Evolutionary conservation across 2,329 filamentous ascomycete species (phyloP).

Genomic region (Aureobasidium sp.): DNA sequence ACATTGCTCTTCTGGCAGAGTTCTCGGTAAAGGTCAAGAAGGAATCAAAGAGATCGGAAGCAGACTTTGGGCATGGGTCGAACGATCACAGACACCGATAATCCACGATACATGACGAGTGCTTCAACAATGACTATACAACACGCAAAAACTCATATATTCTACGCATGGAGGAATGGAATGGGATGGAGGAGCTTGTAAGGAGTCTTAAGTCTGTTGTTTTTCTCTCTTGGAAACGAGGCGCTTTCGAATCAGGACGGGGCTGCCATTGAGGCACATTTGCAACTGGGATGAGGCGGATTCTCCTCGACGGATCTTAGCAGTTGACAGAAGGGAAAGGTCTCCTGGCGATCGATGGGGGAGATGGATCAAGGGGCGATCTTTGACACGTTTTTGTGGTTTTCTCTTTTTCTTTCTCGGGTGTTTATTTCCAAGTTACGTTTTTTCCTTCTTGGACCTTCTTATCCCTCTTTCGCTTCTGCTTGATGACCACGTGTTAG

Average conservation of each 20-base stretch:
- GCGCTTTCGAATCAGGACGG: constrained; percentile 11
- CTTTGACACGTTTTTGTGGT: constrained; percentile 2
- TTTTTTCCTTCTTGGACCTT: constrained; percentile 2
- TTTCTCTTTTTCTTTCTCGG: neutral
- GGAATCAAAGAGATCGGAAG: constrained; percentile 44
- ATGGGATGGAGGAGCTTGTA: constrained; percentile 9
- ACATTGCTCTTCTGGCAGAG: constrained; percentile 82
- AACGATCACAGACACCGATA: constrained; percentile 10
- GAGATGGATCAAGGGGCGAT: constrained; percentile 4
- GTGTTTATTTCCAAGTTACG: constrained; percentile 1
- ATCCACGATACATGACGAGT: neutral
- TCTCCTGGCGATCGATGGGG: neutral
- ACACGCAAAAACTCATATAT: constrained; percentile 8
- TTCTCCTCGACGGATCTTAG: neutral
- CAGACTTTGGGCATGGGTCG: constrained; percentile 27
- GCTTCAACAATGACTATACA: neutral
- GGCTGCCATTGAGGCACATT: neutral
- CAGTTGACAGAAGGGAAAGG: neutral
- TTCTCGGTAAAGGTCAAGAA: constrained; percentile 85
- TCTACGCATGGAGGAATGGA: constrained; percentile 1
- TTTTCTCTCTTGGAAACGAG: constrained; percentile 11
- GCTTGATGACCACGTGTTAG: neutral
- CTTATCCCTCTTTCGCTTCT: neutral
- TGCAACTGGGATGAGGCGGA: neutral
- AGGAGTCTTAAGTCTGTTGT: constrained; percentile 11